Evolutionary conservation across 176 grass and related monocot genomes (phyloP).

Genomic region (Chloris gayana): DNA sequence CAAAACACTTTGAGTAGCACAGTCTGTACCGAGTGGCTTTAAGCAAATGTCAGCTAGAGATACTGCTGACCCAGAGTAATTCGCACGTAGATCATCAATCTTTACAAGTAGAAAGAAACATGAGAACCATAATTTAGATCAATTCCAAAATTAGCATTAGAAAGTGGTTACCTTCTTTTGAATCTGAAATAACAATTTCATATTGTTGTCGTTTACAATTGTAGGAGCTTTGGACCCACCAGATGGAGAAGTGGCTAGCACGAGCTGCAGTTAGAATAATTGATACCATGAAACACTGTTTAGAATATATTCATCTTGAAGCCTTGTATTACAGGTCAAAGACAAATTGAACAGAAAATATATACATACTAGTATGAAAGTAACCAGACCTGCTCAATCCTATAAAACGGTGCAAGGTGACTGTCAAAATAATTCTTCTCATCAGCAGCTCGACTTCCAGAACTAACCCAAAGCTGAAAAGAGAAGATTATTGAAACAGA

Average conservation of each 20-base stretch:
- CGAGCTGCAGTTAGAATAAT: constrained; percentile 63
- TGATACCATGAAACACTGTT: constrained; percentile 4
- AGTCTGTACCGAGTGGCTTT: constrained; percentile 84
- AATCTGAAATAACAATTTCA: constrained; percentile 91
- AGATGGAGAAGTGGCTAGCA: constrained; percentile 68
- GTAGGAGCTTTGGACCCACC: constrained; percentile 42
- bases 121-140: constrained; percentile 38
- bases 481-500: constrained; percentile 3
- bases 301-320: constrained; percentile 23
- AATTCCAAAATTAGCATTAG: constrained; percentile 22
- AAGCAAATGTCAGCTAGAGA: constrained; percentile 87
- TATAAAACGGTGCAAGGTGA: constrained; percentile 96
- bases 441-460: constrained; percentile 67
- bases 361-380: too few species aligned
- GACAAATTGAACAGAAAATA: constrained; percentile 31
- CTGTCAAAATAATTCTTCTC: constrained; percentile 97
- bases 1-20: constrained; percentile 97
- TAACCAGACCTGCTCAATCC: constrained; percentile 86
- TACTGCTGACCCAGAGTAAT: constrained; percentile 83
- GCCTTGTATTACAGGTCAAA: constrained; percentile 36
- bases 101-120: constrained; percentile 47
- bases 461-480: constrained; percentile 91
- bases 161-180: constrained; percentile 77
- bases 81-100: constrained; percentile 83
- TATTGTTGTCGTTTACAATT: constrained; percentile 84